These are phyloP conservation scores for Didymella arachidicola DNA, from an alignment of 2,329 filamentous ascomycete genomes.

Conservation along the genomic window DNA sequence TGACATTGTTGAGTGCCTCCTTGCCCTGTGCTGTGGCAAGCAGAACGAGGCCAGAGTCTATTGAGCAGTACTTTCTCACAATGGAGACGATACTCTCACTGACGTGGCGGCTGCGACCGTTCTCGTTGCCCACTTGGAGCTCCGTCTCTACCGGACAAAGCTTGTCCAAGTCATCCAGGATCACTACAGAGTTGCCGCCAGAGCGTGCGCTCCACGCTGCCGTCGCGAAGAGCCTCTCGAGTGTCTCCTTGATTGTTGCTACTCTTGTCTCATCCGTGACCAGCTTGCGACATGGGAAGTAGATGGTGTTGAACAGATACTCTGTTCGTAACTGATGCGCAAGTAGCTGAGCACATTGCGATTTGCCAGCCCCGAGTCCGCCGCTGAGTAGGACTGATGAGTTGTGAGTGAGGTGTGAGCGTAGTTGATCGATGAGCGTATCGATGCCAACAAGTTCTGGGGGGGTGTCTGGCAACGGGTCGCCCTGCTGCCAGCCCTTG, in stretches of 20 bases:
- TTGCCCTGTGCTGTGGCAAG: slow-evolving; percentile 93
- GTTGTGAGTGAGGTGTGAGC: slow-evolving; percentile 79
- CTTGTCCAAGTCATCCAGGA: slow-evolving; percentile 92
- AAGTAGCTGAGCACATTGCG: slow-evolving; percentile 77
- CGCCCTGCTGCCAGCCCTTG: slow-evolving; percentile 60
- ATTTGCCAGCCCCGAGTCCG: slow-evolving; percentile 89
- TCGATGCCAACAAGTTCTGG: slow-evolving; percentile 86
- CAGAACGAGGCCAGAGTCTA: slow-evolving; percentile 81
- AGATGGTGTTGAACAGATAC: slow-evolving; percentile 80
- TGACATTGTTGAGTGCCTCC: slow-evolving; percentile 86
- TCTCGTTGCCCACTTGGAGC: slow-evolving; percentile 90
- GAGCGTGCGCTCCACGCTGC: slow-evolving; percentile 91
- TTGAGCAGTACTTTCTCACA: slow-evolving; percentile 82
- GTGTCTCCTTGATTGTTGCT: slow-evolving; percentile 86
- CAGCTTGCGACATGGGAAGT: slow-evolving; percentile 85
- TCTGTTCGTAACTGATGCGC: slow-evolving; percentile 76
- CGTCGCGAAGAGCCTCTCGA: slow-evolving; percentile 83
- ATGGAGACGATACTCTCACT: slow-evolving; percentile 87
- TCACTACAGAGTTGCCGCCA: slow-evolving; percentile 81
- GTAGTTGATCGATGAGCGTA: slow-evolving; percentile 72
- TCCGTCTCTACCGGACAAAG: slow-evolving; percentile 94
- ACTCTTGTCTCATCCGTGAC: slow-evolving; percentile 91
- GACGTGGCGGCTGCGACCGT: slow-evolving; percentile 88
- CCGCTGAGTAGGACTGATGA: slow-evolving; percentile 92
- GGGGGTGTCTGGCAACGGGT: slow-evolving; percentile 61